These are phyloP conservation scores for Hypoxylon sp. DNA, from an alignment of 2,329 filamentous ascomycete species.

Conservation along the genomic window DNA sequence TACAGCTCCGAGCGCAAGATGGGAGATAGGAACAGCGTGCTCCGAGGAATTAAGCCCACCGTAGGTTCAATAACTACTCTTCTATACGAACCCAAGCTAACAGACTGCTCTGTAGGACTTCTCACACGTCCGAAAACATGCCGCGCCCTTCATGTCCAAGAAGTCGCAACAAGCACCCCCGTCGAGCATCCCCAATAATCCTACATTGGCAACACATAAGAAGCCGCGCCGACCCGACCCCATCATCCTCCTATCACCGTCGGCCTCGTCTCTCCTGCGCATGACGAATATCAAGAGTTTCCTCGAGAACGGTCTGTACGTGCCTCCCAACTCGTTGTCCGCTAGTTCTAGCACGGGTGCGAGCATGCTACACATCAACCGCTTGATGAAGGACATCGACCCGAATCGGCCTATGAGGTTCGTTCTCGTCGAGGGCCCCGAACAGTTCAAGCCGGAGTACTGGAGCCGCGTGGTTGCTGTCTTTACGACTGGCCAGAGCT, in stretches of 20 bases:
- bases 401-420: conserved; percentile 84
- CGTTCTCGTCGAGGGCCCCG: conserved; percentile 92
- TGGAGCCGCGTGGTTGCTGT: conserved; percentile 96
- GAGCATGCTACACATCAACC: conserved; percentile 89
- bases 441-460: conserved; percentile 98
- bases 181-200: conserved; percentile 58
- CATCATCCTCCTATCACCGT: conserved; percentile 97
- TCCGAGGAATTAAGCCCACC: conserved; percentile 89
- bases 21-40: conserved; percentile 90
- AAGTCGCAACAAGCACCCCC: conserved; percentile 63
- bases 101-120: conserved; percentile 78
- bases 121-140: conserved; percentile 90
- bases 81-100: conserved; percentile 8
- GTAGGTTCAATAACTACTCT: conserved; percentile 65
- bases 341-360: conserved; percentile 73
- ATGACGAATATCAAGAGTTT: conserved; percentile 97
- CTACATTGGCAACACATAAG: conserved; percentile 68
- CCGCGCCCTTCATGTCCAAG: conserved; percentile 80
- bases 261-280: conserved; percentile 92
- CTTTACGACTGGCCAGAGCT: conserved; percentile 96
- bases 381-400: conserved; percentile 79
- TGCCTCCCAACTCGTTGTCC: conserved; percentile 76
- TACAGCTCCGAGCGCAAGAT: conserved; percentile 93
- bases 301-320: conserved; percentile 86
- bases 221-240: conserved; percentile 76